Evolutionary conservation across 192 early-diverging fungal species (phyloP), one percentile per base, ranked within the genome.

Genomic region (Backusella sp.): DNA sequence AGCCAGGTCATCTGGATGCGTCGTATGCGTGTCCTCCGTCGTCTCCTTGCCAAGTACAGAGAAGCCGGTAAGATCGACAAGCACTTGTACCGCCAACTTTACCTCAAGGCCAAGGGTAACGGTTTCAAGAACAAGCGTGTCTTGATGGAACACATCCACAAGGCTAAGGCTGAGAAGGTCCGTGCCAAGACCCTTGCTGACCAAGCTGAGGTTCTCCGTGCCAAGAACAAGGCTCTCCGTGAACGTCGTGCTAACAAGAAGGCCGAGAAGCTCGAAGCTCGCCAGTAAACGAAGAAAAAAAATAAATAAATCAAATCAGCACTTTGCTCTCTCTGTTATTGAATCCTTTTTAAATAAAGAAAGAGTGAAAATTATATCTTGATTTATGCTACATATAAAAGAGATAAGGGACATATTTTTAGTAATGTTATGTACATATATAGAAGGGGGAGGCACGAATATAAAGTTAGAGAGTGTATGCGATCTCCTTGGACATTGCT

Each of bases 61-160:
- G 97, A 98, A 86, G 84, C 93, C 81, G 94, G 93, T 80, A 99
- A 99, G 93, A 98, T 99, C 79, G 96, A 99, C 88, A 90, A 92
- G 82, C 96, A 98, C 91, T 90, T 99, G 92, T 93, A 90, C 39
- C 97, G 96, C 88, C 85, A 88, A 80, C 90, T 99, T 78, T 99
- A 99, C 92, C 84, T 97, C 85, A 98, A 97, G 92, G 89, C 96
- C 76, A 99, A 99, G 95, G 97, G 97, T 97, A 98, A 97, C 88
- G 95, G 95, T 73, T 99, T 99, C 91, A 99, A 99, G 94, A 99
- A 97, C 95, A 99, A 99, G 94, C 94, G 97, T 88, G 97, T 99
- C 75, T 85, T 99, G 59, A 99, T 99, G 95, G 97, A 99, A 89
- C 95, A 94, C 89, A 99, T 99, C 88, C 96, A 98, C 92, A 97